Percentiles rank a stretch among this genome's conserved stretches.
phyloP scores from a whole-genome alignment of 2,329 filamentous ascomycete species.

The Tolypocladium tropicale region DNA sequence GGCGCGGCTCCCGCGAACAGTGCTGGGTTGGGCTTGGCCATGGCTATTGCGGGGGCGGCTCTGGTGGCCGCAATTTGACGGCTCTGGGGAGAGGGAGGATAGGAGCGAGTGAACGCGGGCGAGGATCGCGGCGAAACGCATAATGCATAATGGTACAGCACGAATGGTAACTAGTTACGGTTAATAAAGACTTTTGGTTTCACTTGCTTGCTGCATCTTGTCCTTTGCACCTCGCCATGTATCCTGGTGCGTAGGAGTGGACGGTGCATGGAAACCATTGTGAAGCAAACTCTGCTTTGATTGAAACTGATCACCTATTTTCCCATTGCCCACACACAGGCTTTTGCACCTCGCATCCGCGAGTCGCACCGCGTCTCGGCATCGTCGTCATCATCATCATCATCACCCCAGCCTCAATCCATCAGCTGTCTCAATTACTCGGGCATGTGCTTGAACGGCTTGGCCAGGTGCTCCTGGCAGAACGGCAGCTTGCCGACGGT shows the following conservation, averaged over 20 bases:
- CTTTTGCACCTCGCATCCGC: neutral
- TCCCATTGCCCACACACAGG: neutral
- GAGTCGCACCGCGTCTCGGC: neutral
- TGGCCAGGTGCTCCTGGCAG: conserved; percentile 54
- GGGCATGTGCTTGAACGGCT: conserved; percentile 56
- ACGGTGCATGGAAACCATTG: no score
- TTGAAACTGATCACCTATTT: neutral
- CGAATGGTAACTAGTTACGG: neutral
- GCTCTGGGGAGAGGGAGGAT: neutral
- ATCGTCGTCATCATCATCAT: conserved; percentile 1
- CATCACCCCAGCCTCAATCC: neutral
- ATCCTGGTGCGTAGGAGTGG: neutral
- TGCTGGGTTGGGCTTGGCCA: conserved; percentile 11
- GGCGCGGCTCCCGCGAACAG: conserved; percentile 16
- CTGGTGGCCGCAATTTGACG: no score
- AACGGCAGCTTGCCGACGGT: conserved; percentile 59
- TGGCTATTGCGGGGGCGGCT: conserved; percentile 16
- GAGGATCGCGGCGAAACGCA: neutral
- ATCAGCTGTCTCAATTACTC: conserved; percentile 25
- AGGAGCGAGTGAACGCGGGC: neutral
- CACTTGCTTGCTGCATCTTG: neutral
- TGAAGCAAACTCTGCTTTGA: neutral
- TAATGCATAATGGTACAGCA: neutral
- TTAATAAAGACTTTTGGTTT: neutral
- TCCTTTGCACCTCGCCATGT: no score